A percentile compares a stretch with the other conserved stretches of the same genome.
Evolutionary conservation across 208 protist genomes (phyloP).

Genomic region (Porcisia hertigi): DNA sequence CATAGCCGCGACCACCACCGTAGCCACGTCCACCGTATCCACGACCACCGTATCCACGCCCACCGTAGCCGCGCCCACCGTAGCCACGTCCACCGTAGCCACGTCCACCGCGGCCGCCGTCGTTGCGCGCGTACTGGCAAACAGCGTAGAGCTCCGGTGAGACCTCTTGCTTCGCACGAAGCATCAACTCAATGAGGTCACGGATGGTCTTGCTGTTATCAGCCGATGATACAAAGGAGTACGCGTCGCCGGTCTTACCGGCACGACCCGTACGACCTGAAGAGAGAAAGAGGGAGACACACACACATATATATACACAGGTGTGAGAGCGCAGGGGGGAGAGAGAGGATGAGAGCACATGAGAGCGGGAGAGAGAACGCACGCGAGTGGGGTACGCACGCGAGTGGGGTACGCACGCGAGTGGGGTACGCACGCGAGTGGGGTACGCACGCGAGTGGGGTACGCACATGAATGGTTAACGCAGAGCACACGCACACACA

Average conservation of each 20-base stretch:
- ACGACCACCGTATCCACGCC: constrained; percentile 17
- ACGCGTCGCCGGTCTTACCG: constrained; percentile 83
- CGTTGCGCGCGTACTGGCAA: constrained; percentile 35
- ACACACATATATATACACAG: neutral
- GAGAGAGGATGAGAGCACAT: neutral
- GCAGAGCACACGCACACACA: neutral
- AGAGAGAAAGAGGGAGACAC: neutral
- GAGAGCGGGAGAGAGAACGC: constrained; percentile 7
- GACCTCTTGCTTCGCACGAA: constrained; percentile 66
- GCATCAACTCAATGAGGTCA: constrained; percentile 74
- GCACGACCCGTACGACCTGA: constrained; percentile 90
- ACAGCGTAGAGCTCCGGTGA: constrained; percentile 68
- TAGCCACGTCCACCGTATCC: constrained; percentile 17
- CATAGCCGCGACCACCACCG: constrained; percentile 23
- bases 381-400: constrained; percentile 1
- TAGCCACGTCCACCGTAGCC: constrained; percentile 31
- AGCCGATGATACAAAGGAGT: constrained; percentile 77
- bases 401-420: neutral
- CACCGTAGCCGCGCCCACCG: constrained; percentile 19
- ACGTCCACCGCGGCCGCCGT: constrained; percentile 33
- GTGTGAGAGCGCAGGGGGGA: constrained; percentile 8
- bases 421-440: neutral
- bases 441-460: neutral
- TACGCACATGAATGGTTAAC: neutral
- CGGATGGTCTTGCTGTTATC: constrained; percentile 79